Percentiles rank a stretch among this genome's conserved stretches.
These are phyloP conservation scores for Tolypocladium cylindrosporum DNA, from an alignment of 2,329 filamentous ascomycete species.

Conservation along the genomic window DNA sequence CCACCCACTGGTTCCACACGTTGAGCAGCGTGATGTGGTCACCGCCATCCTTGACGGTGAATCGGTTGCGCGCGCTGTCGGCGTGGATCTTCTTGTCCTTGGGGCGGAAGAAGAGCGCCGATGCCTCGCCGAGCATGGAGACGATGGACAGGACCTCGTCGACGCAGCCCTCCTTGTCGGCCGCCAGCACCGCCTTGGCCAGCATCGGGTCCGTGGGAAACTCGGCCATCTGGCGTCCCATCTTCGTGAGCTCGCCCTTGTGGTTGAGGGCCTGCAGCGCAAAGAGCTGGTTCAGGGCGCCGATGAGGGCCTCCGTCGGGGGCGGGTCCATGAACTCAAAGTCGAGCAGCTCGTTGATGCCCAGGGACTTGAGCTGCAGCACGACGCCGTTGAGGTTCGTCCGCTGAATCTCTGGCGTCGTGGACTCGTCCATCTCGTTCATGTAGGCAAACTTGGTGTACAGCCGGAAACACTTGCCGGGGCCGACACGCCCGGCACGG, in stretches of 20 bases:
- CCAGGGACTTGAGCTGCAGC: constrained; percentile 76
- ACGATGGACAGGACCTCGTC: constrained; percentile 89
- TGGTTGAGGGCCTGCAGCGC: constrained; percentile 83
- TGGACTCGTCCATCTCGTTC: constrained; percentile 88
- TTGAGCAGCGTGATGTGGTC: constrained; percentile 85
- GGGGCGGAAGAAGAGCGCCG: constrained; percentile 83
- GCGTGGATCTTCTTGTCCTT: constrained; percentile 98
- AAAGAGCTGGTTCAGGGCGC: constrained; percentile 82
- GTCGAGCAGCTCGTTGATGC: constrained; percentile 83
- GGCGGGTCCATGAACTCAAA: constrained; percentile 97
- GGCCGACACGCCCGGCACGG: constrained; percentile 82
- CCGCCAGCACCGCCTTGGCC: constrained; percentile 77
- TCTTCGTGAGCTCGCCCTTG: constrained; percentile 77
- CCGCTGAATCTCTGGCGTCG: constrained; percentile 85
- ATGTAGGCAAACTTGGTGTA: constrained; percentile 93
- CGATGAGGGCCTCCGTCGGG: constrained; percentile 79
- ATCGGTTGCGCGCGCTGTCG: constrained; percentile 78
- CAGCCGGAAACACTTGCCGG: constrained; percentile 85
- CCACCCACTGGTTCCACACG: constrained; percentile 92
- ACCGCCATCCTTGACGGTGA: constrained; percentile 83
- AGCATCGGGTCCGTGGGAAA: constrained; percentile 91
- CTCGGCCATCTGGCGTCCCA: constrained; percentile 90
- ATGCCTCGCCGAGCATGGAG: constrained; percentile 85
- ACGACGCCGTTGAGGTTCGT: constrained; percentile 81
- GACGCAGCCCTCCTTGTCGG: constrained; percentile 84